Evolutionary conservation across 1,284 basidiomycete species (phyloP).

Genomic region (Boletus smithii): DNA sequence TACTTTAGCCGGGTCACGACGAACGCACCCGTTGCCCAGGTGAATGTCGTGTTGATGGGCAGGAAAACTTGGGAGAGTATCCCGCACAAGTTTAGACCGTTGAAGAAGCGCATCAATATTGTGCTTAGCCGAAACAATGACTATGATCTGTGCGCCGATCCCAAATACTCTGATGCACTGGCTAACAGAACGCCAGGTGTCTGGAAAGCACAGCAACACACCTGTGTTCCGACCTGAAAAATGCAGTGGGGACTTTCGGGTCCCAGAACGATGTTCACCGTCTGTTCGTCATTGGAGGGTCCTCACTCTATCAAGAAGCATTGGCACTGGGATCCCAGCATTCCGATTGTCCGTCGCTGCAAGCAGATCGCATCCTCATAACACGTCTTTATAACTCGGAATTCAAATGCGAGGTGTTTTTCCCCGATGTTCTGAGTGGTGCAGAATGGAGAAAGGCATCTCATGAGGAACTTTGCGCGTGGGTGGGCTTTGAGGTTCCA

Average conservation of each 20-base stretch:
- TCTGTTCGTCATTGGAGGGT: constrained; percentile 87
- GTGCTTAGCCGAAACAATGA: constrained; percentile 69
- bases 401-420: constrained; percentile 86
- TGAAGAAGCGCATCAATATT: constrained; percentile 76
- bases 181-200: constrained; percentile 16
- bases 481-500: constrained; percentile 77
- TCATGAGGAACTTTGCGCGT: constrained; percentile 63
- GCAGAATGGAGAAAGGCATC: constrained; percentile 55
- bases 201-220: constrained; percentile 8
- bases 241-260: constrained; percentile 22
- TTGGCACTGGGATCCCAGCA: constrained; percentile 41
- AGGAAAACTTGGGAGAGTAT: constrained; percentile 98
- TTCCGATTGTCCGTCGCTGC: constrained; percentile 35
- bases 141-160: constrained; percentile 60
- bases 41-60: constrained; percentile 93
- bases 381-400: constrained; percentile 78
- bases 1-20: constrained; percentile 87
- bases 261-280: constrained; percentile 40
- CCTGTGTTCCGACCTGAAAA: constrained; percentile 18
- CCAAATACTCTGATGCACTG: neutral
- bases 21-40: constrained; percentile 49
- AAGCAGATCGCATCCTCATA: constrained; percentile 77
- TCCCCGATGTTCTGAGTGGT: constrained; percentile 65
- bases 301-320: constrained; percentile 76
- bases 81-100: constrained; percentile 82